Evolutionary conservation across 208 protist species (phyloP), one percentile per base, ranked within the genome.

Genomic region (Tetramitus jugosus): DNA sequence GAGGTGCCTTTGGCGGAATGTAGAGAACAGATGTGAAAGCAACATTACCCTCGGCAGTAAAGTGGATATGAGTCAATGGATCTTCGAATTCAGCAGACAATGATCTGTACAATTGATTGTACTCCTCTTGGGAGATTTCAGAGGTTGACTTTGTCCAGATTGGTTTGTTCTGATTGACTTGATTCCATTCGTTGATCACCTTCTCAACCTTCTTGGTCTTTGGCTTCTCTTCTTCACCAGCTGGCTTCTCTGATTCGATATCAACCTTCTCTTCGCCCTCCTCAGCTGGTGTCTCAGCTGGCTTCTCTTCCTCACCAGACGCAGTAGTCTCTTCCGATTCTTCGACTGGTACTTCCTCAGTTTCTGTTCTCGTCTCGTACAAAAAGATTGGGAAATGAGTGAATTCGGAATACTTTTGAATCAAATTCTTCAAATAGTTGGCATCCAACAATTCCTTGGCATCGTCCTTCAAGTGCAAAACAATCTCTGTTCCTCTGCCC

Each of bases 361-460:
- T 80, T 43, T 81, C 79, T 23, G 60, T 81, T 31, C 40, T 89
- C 17, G 43, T 76, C 0, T 74, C 82, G n/a, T 87, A 83, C 4
- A 99, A 81, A 81, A 96, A 96, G 84, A 99, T 99, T 65, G 97
- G 97, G 85, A 98, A 99, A 80, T 97, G 88, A 77, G 99, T 97
- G 88, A 99, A 99, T 89, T 99, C 94, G 74, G 91, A 97, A 93
- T 99, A 99, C 78, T 98, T 94, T 76, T 95, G 91, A 46, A 99
- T 90, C 13, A 97, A 87, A 26, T 92, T 83, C 72, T 92, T 88
- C 33, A 99, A 83, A 39, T 86, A 86, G 33, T 92, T 83, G 40
- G 86, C 84, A 39, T 97, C 85, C n/a, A 98, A 83, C 85, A 93
- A 99, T 84, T 99, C 92, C n/a, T 89, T 67, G 2, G 89, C 89